Percentiles rank a stretch among this genome's conserved stretches.
Evolutionary conservation across 2,329 filamentous ascomycete genomes (phyloP).

Genomic region (Pseudocercospora cruenta): DNA sequence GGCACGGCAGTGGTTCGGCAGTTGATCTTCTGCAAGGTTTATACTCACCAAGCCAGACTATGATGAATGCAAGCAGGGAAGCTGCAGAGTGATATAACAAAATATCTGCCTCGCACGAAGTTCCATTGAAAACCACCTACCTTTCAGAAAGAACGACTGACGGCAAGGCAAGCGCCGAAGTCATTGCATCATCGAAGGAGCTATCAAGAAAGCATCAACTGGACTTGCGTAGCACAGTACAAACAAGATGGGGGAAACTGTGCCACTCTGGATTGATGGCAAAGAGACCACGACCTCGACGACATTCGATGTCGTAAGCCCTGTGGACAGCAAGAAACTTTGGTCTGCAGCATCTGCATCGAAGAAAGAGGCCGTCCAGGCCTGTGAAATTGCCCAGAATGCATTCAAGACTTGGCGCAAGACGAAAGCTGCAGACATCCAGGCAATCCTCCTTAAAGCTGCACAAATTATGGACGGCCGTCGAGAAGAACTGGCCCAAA

Average conservation of each 20-base stretch:
- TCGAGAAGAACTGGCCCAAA: conserved; percentile 62
- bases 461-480: conserved; percentile 66
- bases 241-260: conserved; percentile 11
- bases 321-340: conserved; percentile 56
- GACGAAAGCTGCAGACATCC: conserved; percentile 62
- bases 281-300: conserved; percentile 51
- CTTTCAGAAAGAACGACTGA: not conserved
- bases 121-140: not conserved
- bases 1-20: conserved; percentile 1
- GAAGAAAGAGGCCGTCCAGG: conserved; percentile 58
- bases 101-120: not conserved
- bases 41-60: not conserved
- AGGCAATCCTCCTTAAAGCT: conserved; percentile 71
- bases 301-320: conserved; percentile 62
- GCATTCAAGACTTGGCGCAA: conserved; percentile 73
- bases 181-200: too few species aligned
- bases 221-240: not conserved
- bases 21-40: not conserved
- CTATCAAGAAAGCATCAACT: not conserved
- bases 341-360: conserved; percentile 62
- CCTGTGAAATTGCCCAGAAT: conserved; percentile 63
- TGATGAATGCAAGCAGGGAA: not conserved
- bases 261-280: conserved; percentile 55
- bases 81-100: not conserved
- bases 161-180: not conserved